phyloP scores from a whole-genome alignment of 139 green algal genomes.

The Ettlia oleoabundans region DNA sequence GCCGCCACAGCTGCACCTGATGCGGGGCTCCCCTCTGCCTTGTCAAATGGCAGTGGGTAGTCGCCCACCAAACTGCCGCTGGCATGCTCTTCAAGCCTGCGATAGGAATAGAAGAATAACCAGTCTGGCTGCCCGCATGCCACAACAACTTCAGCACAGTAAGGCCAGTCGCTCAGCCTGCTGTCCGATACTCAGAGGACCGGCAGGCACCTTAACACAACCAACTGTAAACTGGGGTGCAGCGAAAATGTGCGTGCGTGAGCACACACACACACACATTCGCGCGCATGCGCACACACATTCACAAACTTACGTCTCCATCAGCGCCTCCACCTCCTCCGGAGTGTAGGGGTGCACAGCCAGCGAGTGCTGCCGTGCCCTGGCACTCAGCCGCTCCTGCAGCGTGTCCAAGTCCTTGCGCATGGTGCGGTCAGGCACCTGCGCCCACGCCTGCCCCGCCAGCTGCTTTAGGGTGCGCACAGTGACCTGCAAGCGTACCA shows the following conservation, averaged over 20 bases:
- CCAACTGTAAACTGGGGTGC: too few relatives aligned
- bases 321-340: constrained; percentile 10
- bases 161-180: too few relatives aligned
- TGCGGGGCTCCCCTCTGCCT: background rate
- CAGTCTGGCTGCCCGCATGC: too few relatives aligned
- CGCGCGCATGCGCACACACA: too few relatives aligned
- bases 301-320: constrained; percentile 25
- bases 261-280: too few relatives aligned
- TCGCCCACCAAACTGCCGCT: background rate
- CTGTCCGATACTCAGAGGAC: too few relatives aligned
- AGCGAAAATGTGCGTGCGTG: too few relatives aligned
- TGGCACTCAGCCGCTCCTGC: constrained; percentile 3
- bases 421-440: constrained; percentile 9
- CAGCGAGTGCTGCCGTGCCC: background rate
- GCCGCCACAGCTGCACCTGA: background rate
- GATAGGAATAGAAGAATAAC: background rate
- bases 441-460: background rate
- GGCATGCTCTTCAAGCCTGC: background rate
- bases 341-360: constrained; percentile 1
- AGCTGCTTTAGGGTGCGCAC: constrained; percentile 20
- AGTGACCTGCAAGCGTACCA: background rate
- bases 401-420: constrained; percentile 16
- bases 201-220: too few relatives aligned
- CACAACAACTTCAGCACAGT: too few relatives aligned
- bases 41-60: constrained; percentile 28